Percentiles rank a stretch among this genome's conserved stretches.
Conservation (phyloP, 768 basidiomycete genomes). For the Chlorophyllum brunneum region DNA sequence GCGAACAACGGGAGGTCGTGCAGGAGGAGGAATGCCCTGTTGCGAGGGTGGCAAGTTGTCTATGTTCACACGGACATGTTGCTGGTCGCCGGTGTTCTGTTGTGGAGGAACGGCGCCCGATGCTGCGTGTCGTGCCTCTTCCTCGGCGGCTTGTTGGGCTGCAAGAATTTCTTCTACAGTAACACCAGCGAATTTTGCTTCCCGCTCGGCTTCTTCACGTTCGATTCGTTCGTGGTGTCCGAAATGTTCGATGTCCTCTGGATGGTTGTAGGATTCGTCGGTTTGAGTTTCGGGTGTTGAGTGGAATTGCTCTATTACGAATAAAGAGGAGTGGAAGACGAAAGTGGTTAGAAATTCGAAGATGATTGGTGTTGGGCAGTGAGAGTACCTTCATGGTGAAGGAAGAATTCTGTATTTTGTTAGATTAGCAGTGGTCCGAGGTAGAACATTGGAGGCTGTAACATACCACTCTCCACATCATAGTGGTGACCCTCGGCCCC, state of each 20-base stretch:
- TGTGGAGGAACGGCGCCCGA: too few species aligned
- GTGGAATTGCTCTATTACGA: conserved; percentile 75
- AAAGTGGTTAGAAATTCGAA: neutral
- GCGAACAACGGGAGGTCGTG: conserved; percentile 53
- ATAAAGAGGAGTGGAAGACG: neutral
- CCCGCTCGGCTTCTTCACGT: conserved; percentile 74
- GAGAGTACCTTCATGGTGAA: conserved; percentile 88
- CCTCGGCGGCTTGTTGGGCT: conserved; percentile 24
- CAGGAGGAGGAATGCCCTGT: conserved; percentile 14
- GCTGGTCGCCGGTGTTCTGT: conserved; percentile 14
- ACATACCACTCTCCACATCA: conserved; percentile 83
- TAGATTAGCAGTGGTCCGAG: neutral
- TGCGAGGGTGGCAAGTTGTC: neutral
- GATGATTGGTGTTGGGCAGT: neutral
- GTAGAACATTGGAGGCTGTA: neutral
- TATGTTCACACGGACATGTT: neutral
- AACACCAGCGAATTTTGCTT: conserved; percentile 83
- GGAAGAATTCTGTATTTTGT: conserved; percentile 69
- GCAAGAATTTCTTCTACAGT: conserved; percentile 61
- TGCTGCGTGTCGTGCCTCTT: neutral
- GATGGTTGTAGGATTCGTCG: conserved; percentile 90
- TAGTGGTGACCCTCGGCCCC: conserved; percentile 94
- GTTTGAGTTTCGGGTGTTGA: conserved; percentile 97
- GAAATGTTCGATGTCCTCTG: conserved; percentile 93
- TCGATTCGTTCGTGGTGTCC: conserved; percentile 86